Evolutionary conservation across 768 basidiomycete genomes (phyloP).

Genomic region (Coprinellus aureogranulatus): DNA sequence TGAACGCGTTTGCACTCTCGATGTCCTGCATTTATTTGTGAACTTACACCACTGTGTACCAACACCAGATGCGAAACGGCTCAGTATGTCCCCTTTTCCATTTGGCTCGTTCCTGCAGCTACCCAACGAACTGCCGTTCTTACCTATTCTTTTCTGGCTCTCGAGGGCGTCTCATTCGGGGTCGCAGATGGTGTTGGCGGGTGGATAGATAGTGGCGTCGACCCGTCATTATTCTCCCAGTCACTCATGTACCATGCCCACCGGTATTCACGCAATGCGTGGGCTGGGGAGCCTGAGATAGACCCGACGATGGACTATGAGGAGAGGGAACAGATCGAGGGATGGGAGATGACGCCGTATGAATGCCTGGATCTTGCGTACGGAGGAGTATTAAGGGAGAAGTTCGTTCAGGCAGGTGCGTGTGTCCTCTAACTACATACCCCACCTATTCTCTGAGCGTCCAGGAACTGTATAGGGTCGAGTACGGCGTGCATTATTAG

Average conservation of each 20-base stretch:
- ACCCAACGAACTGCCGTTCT: slow-evolving; percentile 8
- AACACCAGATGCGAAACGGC: slow-evolving; percentile 79
- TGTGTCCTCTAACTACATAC: slow-evolving; percentile 22
- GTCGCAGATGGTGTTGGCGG: slow-evolving; percentile 94
- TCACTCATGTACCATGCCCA: slow-evolving; percentile 86
- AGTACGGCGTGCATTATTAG: slow-evolving; percentile 80
- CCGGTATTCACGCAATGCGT: slow-evolving; percentile 66
- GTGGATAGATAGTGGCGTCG: slow-evolving; percentile 80
- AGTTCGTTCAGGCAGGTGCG: slow-evolving; percentile 64
- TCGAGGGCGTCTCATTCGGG: slow-evolving; percentile 73
- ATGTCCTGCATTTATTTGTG: neutral
- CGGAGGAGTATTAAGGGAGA: slow-evolving; percentile 66
- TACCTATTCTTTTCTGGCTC: slow-evolving; percentile 25
- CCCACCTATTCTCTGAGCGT: neutral
- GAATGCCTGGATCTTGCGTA: slow-evolving; percentile 74
- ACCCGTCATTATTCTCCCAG: slow-evolving; percentile 89
- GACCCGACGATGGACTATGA: slow-evolving; percentile 76
- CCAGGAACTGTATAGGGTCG: slow-evolving; percentile 52
- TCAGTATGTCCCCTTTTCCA: slow-evolving; percentile 51
- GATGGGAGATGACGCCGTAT: slow-evolving; percentile 72
- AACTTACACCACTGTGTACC: neutral
- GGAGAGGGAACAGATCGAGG: slow-evolving; percentile 61
- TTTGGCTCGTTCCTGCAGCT: slow-evolving; percentile 22
- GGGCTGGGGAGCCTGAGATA: slow-evolving; percentile 82
- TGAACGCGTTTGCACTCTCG: neutral